Conservation (phyloP, 2,329 filamentous ascomycete species). For the Colletotrichum tamarilloi region DNA sequence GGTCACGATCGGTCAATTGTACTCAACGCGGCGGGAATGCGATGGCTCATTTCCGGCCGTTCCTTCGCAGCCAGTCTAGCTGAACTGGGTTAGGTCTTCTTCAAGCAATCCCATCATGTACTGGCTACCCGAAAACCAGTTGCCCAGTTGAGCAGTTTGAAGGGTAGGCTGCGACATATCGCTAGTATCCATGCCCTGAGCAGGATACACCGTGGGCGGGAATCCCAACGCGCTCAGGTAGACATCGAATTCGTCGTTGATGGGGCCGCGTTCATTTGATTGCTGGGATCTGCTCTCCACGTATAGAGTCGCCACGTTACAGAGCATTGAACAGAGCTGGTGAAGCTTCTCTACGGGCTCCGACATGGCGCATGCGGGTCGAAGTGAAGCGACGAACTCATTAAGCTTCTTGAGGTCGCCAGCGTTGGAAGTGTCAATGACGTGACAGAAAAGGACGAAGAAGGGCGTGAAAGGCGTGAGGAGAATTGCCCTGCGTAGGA, state of each 20-base stretch:
- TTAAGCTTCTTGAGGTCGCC: conserved; percentile 66
- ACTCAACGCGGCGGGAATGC: neutral
- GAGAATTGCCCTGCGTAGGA: conserved; percentile 60
- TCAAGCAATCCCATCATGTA: conserved; percentile 75
- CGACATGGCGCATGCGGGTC: conserved; percentile 27
- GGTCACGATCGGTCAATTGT: neutral
- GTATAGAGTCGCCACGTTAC: conserved; percentile 70
- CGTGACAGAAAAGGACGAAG: conserved; percentile 68
- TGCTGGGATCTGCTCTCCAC: conserved; percentile 68
- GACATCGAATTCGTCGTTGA: conserved; percentile 71
- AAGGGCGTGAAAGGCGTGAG: conserved; percentile 70
- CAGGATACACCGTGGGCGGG: conserved; percentile 53
- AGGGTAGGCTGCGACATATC: conserved; percentile 40
- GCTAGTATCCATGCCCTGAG: conserved; percentile 43
- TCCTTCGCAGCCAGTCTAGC: neutral
- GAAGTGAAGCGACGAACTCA: conserved; percentile 63
- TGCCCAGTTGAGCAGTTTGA: conserved; percentile 62
- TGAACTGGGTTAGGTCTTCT: conserved; percentile 65
- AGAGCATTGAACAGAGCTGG: conserved; percentile 71
- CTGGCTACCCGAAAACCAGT: conserved; percentile 74
- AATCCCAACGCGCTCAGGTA: conserved; percentile 74
- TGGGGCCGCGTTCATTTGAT: conserved; percentile 57
- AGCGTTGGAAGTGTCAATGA: conserved; percentile 64
- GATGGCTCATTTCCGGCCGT: neutral
- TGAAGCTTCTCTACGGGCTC: conserved; percentile 58